These are phyloP conservation scores for Nicotiana sylvestris DNA, from an alignment of 257 asterid genomes.

Conservation along the genomic window DNA sequence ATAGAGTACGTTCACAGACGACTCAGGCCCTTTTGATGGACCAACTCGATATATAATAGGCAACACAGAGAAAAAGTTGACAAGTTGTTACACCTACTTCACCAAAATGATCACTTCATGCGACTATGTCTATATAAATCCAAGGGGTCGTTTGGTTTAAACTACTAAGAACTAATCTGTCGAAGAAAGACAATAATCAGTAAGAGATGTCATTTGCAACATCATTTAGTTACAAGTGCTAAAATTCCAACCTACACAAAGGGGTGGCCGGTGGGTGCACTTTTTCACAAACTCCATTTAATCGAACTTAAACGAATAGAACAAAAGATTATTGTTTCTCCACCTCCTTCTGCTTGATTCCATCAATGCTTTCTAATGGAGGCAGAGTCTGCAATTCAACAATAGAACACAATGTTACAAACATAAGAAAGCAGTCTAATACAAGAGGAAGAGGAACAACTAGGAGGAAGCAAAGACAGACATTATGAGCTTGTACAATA, in stretches of 20 bases:
- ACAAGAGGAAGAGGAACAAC: not conserved
- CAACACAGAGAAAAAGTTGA: too few relatives aligned
- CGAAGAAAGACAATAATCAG: not conserved
- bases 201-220: not conserved
- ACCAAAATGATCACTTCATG: not conserved
- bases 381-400: conserved; percentile 38
- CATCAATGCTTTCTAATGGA: conserved; percentile 19
- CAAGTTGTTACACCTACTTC: too few relatives aligned
- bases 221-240: not conserved
- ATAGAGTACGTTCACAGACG: too few relatives aligned
- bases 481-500: not conserved
- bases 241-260: not conserved
- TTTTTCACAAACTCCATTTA: not conserved
- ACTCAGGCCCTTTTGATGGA: too few relatives aligned
- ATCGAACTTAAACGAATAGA: not conserved
- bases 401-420: not conserved
- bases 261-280: not conserved
- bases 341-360: conserved; percentile 19
- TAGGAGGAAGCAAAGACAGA: not conserved
- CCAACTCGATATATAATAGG: too few relatives aligned
- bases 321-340: conserved; percentile 17
- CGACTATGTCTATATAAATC: not conserved
- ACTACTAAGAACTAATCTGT: not conserved
- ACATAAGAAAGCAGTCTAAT: not conserved
- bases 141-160: too few relatives aligned